Conservation (phyloP, 1,284 basidiomycete genomes). For the Cryptococcus amylolentus region DNA sequence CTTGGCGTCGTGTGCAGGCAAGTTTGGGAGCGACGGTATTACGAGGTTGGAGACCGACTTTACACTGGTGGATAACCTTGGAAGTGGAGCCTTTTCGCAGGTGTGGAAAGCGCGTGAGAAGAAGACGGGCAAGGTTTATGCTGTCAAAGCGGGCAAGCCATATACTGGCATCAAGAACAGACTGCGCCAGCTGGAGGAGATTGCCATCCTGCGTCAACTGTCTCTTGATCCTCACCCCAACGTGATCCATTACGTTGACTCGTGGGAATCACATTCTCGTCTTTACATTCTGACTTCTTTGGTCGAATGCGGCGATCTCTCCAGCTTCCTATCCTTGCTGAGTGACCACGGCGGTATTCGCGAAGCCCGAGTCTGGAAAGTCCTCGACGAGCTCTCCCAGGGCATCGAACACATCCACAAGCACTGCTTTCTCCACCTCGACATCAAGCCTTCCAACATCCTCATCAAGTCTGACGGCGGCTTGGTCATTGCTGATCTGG, state of each 20-base stretch:
- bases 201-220: slow-evolving; percentile 79
- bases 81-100: slow-evolving; percentile 88
- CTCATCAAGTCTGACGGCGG: slow-evolving; percentile 82
- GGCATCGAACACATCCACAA: slow-evolving; percentile 84
- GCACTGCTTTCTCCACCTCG: slow-evolving; percentile 83
- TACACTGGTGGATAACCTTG: slow-evolving; percentile 72
- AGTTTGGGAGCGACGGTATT: neutral
- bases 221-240: slow-evolving; percentile 62
- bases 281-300: slow-evolving; percentile 90
- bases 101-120: slow-evolving; percentile 83
- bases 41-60: slow-evolving; percentile 53
- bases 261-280: slow-evolving; percentile 88
- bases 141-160: slow-evolving; percentile 89
- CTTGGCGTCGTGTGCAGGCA: neutral
- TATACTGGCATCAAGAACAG: slow-evolving; percentile 85
- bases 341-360: slow-evolving; percentile 78
- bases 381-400: slow-evolving; percentile 73
- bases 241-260: slow-evolving; percentile 82
- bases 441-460: slow-evolving; percentile 82
- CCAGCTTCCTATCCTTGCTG: slow-evolving; percentile 82
- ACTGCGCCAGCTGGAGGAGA: slow-evolving; percentile 88
- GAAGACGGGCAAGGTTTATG: slow-evolving; percentile 63
- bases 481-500: slow-evolving; percentile 96
- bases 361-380: slow-evolving; percentile 95
- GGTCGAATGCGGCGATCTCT: slow-evolving; percentile 86